Evolutionary conservation across 345 rosid genomes (phyloP).

Genomic region (Abelmoschus esculentus): DNA sequence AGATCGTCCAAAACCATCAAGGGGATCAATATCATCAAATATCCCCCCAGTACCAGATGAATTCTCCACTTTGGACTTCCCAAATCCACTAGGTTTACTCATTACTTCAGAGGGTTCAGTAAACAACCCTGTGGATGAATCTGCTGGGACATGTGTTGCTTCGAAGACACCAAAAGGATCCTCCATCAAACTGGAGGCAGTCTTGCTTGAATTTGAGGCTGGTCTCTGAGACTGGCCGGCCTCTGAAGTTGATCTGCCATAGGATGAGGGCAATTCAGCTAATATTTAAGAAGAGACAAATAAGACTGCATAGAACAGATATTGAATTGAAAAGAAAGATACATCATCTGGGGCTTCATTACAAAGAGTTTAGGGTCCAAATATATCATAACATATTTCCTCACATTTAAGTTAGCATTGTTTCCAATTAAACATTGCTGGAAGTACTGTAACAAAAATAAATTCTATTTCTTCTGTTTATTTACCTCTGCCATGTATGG

Average conservation of each 20-base stretch:
- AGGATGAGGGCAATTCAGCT: slow-evolving; percentile 1
- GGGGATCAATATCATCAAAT: slow-evolving; percentile 60
- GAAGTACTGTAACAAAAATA: not conserved
- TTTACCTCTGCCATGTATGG: not conserved
- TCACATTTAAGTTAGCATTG: not conserved
- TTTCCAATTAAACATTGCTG: not conserved
- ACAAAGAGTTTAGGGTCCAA: not conserved
- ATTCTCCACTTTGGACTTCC: slow-evolving; percentile 34
- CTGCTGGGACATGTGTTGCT: slow-evolving; percentile 34
- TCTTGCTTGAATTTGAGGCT: slow-evolving; percentile 29
- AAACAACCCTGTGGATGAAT: slow-evolving; percentile 31
- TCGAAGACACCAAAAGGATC: slow-evolving; percentile 58
- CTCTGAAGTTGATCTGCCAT: slow-evolving; percentile 48
- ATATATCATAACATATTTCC: not conserved
- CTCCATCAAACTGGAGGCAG: slow-evolving; percentile 33
- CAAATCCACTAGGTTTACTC: slow-evolving; percentile 28
- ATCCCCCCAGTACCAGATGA: slow-evolving; percentile 34
- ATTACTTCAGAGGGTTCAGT: slow-evolving; percentile 44
- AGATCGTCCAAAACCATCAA: slow-evolving; percentile 53
- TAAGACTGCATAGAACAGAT: not conserved
- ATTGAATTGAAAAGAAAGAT: not conserved
- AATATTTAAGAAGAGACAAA: not conserved
- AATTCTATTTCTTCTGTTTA: not conserved
- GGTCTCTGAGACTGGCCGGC: slow-evolving; percentile 30
- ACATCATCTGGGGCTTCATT: not conserved